Conservation (phyloP, 2,329 filamentous ascomycete genomes). For the Scedosporium apiospermum region DNA sequence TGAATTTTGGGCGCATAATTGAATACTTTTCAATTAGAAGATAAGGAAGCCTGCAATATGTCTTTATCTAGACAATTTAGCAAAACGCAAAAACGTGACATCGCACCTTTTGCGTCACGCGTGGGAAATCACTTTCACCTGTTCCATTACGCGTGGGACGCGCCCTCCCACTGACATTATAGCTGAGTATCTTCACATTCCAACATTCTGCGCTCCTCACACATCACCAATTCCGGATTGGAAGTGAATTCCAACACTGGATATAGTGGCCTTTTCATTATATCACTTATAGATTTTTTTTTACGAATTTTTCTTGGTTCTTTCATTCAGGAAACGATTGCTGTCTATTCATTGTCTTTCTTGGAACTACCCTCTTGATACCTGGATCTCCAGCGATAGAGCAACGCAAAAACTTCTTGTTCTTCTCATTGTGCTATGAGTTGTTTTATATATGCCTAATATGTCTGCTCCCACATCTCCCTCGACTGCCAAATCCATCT, state of each 20-base stretch:
- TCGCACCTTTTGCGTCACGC: background rate
- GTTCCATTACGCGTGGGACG: background rate
- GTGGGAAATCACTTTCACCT: background rate
- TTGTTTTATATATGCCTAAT: background rate
- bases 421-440: background rate
- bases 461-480: background rate
- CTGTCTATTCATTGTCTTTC: background rate
- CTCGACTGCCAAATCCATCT: background rate
- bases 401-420: background rate
- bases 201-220: background rate
- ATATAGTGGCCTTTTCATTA: background rate
- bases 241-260: background rate
- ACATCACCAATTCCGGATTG: background rate
- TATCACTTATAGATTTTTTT: background rate
- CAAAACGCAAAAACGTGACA: conserved; percentile 3
- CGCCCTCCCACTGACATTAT: background rate
- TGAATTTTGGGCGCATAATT: background rate
- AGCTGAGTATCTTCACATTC: background rate
- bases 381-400: too few species aligned
- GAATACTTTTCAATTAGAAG: background rate
- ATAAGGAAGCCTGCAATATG: background rate
- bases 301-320: background rate
- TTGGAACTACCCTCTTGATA: background rate
- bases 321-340: background rate
- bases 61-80: background rate